Evolutionary conservation across 495 filamentous ascomycete species (phyloP), one percentile per base, ranked within the genome.

Genomic region (Bathelium albidoporum): DNA sequence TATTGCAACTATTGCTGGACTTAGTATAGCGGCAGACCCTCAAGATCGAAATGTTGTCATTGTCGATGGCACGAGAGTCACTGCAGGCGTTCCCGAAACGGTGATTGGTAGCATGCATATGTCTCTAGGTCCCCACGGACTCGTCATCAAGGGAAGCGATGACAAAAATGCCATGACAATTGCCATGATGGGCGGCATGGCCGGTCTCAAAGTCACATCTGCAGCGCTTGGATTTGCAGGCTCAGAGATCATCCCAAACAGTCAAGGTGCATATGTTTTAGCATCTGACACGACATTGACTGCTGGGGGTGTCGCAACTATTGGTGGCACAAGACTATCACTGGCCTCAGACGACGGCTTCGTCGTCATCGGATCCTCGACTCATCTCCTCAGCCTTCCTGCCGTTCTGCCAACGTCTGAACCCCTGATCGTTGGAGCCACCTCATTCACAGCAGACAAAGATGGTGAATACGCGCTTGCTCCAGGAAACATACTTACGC

Each of bases 221-320:
- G 49, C 49, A 28, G 7, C 4, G 24, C 24, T 55, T 9, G 16
- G 16, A 29, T 11, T 28, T 24, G 49, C 22, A 26, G 29, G 7
- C 24, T 26, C 24, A 29, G 9, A 26, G 5, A 10, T 55, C 49
- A 55, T 20, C 24, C 2, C 58, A 24, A 36, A 60, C 58, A 12
- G 32, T n/a, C 4, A 24, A 20, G 31, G 58, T 24, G 58, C 58
- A 2, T 60, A 36, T n/a, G 12, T 36, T 24, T 12, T 60, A 4
- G 28, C 28, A 9, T 11, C 58, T 24, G 31, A 31, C 10, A 36
- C 31, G 28, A 36, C 31, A 9, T 62, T 73, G 9, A 69, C 65
- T 14, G 62, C 71, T 20, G 71, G 71, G 3, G 69, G 71, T n/a
- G 55, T 64, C 1, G 65, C 58, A 31, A 69, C 66, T 11, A 34